Conservation (phyloP, 2,329 filamentous ascomycete species). For the Onygena corvina region DNA sequence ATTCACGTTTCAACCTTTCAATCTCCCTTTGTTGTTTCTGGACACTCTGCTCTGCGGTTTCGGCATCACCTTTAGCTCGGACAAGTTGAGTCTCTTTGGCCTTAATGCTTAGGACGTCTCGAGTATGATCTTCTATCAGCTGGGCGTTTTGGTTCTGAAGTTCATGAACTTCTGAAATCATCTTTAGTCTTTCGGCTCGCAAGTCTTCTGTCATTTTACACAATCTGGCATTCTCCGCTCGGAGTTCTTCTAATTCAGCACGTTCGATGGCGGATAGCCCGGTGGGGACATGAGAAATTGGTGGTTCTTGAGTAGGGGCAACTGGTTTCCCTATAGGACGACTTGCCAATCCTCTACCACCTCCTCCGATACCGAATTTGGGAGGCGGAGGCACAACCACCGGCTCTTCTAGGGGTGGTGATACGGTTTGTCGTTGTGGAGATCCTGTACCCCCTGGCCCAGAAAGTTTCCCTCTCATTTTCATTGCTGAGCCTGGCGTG, state of each 20-base stretch:
- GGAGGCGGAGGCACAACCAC: slow-evolving; percentile 38
- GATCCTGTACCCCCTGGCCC: slow-evolving; percentile 31
- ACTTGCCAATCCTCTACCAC: slow-evolving; percentile 63
- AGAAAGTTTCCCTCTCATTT: slow-evolving; percentile 34
- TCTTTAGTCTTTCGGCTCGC: slow-evolving; percentile 65
- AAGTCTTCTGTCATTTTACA: slow-evolving; percentile 65
- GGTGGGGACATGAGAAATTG: slow-evolving; percentile 41
- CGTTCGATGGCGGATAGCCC: slow-evolving; percentile 69
- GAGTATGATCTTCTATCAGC: slow-evolving; percentile 91
- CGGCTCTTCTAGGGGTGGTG: slow-evolving; percentile 37
- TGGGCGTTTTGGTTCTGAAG: slow-evolving; percentile 94
- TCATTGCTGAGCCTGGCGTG: slow-evolving; percentile 33
- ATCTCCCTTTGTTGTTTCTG: slow-evolving; percentile 77
- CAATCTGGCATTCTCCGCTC: slow-evolving; percentile 68
- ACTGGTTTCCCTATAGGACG: slow-evolving; percentile 69
- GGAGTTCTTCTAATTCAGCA: slow-evolving; percentile 83
- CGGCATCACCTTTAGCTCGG: slow-evolving; percentile 76
- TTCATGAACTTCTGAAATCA: slow-evolving; percentile 80
- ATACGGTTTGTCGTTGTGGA: slow-evolving; percentile 34
- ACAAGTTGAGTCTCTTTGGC: slow-evolving; percentile 97
- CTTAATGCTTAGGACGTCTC: slow-evolving; percentile 91
- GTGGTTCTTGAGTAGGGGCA: slow-evolving; percentile 32
- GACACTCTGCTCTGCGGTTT: slow-evolving; percentile 75
- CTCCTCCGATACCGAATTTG: slow-evolving; percentile 48
- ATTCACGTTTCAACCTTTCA: slow-evolving; percentile 82